phyloP scores from a whole-genome alignment of 495 filamentous ascomycete genomes.

The Annulohypoxylon bovei region DNA sequence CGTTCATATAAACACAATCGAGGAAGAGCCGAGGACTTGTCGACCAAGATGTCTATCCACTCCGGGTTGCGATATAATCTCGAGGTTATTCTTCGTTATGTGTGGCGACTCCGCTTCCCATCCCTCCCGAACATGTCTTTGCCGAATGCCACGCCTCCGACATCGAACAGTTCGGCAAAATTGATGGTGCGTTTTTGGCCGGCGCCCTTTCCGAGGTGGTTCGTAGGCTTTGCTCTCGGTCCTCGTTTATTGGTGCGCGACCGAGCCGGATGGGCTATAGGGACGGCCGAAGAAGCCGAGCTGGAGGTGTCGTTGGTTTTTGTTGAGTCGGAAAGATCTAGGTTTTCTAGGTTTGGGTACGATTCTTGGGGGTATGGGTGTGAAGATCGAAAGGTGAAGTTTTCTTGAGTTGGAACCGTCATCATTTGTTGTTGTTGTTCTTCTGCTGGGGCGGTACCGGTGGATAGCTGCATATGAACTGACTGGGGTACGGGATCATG shows the following conservation, averaged over 20 bases:
- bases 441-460: conserved; percentile 43
- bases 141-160: conserved; percentile 71
- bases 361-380: conserved; percentile 75
- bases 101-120: conserved; percentile 77
- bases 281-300: conserved; percentile 50
- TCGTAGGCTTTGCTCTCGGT: conserved; percentile 53
- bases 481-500: conserved; percentile 54
- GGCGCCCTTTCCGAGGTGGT: conserved; percentile 63
- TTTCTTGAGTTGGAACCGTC: conserved; percentile 54
- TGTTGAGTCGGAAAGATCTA: conserved; percentile 59
- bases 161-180: conserved; percentile 82
- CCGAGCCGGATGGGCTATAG: conserved; percentile 32
- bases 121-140: conserved; percentile 72
- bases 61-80: neutral
- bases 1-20: neutral
- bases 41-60: neutral
- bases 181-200: conserved; percentile 84
- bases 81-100: conserved; percentile 50
- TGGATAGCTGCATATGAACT: conserved; percentile 41
- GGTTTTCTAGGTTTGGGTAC: conserved; percentile 66
- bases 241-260: conserved; percentile 49
- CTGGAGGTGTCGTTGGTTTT: conserved; percentile 43
- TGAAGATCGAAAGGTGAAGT: conserved; percentile 78
- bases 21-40: neutral
- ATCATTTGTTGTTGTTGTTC: conserved; percentile 48